Evolutionary conservation across 1,139 yeast genomes (phyloP), one percentile per base, ranked within the genome.

Genomic region (Debaryomycetaceae sp.): DNA sequence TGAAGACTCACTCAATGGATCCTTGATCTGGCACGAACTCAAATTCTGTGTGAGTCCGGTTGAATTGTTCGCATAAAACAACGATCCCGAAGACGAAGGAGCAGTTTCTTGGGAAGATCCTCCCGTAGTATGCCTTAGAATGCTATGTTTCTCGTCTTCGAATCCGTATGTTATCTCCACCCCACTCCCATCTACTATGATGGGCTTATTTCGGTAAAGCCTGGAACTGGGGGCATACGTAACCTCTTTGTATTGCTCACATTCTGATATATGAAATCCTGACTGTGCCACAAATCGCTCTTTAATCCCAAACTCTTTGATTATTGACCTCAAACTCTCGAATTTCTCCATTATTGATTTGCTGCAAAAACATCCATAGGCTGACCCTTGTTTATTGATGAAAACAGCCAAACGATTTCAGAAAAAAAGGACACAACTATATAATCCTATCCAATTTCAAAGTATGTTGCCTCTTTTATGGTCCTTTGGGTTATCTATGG

Each of bases 311-410:
- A 55, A 47, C 34, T 53, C 55, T 3, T 50, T 48, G 3, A 54
- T 44, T 1, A 62, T 50, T 6, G 51, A 47, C 28, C 50, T 49
- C 33, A 65, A 41, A 3, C 60, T 42, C 35, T 56, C 56, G 17
- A 60, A 47, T 15, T 45, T 34, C 13, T 56, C 59, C 62, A 58
- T 58, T 14, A 15, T n/a, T 34, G 37, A 30, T 24, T 28, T 18
- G 24, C 16, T 36, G 24, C 16, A 30, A 31, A 34, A 31, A n/a
- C n/a, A n/a, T n/a, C n/a, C n/a, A n/a, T n/a, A n/a, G n/a, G n/a
- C n/a, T n/a, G n/a, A n/a, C n/a, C n/a, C n/a, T n/a, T n/a, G n/a
- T n/a, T n/a, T n/a, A n/a, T n/a, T n/a, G n/a, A n/a, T n/a, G n/a
- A n/a, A n/a, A n/a, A n/a, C n/a, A n/a, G n/a, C n/a, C n/a, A n/a